phyloP scores from a whole-genome alignment of 2,329 filamentous ascomycete genomes.

The Orbilia ellipsospora region DNA sequence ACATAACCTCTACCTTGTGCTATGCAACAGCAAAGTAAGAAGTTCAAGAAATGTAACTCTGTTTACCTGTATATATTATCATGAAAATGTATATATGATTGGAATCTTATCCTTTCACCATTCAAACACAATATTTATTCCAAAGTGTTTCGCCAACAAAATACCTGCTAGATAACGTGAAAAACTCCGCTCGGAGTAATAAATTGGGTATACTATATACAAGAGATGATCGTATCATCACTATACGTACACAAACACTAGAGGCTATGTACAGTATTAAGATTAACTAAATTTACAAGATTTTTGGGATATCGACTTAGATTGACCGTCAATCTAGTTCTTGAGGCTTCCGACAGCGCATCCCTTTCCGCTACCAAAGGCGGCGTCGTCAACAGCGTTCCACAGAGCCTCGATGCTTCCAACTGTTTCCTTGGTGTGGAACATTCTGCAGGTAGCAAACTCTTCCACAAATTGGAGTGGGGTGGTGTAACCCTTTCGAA shows the following conservation, averaged over 20 bases:
- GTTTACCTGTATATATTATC: not conserved
- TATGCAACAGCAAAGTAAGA: not conserved
- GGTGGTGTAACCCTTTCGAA: conserved; percentile 52
- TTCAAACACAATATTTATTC: too few relatives aligned
- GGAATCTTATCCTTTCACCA: not conserved
- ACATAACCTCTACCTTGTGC: not conserved
- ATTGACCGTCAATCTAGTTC: not conserved
- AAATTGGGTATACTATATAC: not conserved
- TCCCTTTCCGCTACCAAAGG: conserved; percentile 57
- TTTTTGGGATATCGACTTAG: conserved; percentile 9
- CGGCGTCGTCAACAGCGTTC: conserved; percentile 64
- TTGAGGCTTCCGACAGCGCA: conserved; percentile 49
- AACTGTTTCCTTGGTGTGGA: conserved; percentile 67
- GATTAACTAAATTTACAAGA: too few relatives aligned
- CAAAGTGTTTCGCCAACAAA: too few relatives aligned
- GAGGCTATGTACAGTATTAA: too few relatives aligned
- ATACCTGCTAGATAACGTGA: too few relatives aligned
- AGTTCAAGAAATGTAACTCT: not conserved
- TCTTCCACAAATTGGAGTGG: conserved; percentile 67
- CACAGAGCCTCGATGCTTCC: conserved; percentile 66
- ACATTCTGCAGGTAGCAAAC: conserved; percentile 67
- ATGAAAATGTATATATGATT: conserved; percentile 4
- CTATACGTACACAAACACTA: too few relatives aligned
- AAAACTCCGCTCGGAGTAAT: not conserved
- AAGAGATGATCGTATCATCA: not conserved